Evolutionary conservation across 2,329 filamentous ascomycete genomes (phyloP), one percentile per base, ranked within the genome.

Genomic region (Aspergillus sp.): DNA sequence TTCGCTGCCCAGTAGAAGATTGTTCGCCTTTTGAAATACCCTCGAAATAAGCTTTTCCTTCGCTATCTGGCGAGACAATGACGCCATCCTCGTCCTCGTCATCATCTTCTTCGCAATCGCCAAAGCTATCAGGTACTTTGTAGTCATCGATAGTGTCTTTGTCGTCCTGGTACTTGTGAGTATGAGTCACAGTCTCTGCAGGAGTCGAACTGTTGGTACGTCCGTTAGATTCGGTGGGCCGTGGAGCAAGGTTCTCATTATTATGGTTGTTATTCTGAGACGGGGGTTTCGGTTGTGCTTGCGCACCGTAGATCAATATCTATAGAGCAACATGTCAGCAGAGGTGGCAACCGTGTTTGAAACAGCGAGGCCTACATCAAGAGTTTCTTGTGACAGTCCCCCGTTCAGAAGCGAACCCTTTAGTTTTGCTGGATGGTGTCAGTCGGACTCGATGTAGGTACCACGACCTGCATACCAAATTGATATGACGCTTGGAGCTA

Each of bases 341-440:
- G 52, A 50, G 54, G 23, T 25, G 37, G 45, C 9, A 39, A 20
- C 12, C 13, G 9, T 27, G 22, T 32, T 25, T 27, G 41, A 22
- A 41, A 41, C 41, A 38, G 27, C 44, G 35, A 49, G 37, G 49
- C 48, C 55, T 64, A 77, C 71, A 50, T 76, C 68, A 23, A 81
- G 65, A 17, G 73, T 75, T 43, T 78, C 73, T 17, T 60, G 58
- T 19, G 73, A 73, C 48, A 80, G 62, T 5, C 78, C 78, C 15
- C 76, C 77, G 41, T 67, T 67, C 50, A 76, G 70, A 9, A 81
- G 68, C 13, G 75, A 73, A 25, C 67, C 68, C 50, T 68, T 74
- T 45, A 80, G 67, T 37, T 71, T 66, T 50, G 70, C 75, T 77
- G 48, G 19, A 10, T 12, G 15, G 4, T 39, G 37, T 39, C 19